Evolutionary conservation across 768 basidiomycete species (phyloP), one percentile per base, ranked within the genome.

Genomic region (Candolleomyces aberdarensis): DNA sequence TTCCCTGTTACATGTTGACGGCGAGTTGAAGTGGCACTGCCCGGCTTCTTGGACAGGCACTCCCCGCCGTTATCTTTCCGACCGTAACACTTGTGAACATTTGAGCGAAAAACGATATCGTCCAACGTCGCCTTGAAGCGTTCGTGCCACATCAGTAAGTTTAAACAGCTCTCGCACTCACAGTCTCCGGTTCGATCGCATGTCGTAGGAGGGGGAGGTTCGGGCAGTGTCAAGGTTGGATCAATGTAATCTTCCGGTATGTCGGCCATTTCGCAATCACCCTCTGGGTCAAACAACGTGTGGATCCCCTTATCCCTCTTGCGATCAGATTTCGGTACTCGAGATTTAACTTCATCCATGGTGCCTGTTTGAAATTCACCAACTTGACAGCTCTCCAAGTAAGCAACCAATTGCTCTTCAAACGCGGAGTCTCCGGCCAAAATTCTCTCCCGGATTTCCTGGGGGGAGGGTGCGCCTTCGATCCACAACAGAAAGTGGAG

Each of bases 131-230:
- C 1, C 3, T 26, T 26, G 19, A 49, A 49, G 8, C 26, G 19
- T 13, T 26, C 29, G 3, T 26, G 3, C 26, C 26, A 26, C 26
- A 26, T 26, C 3, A 2, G 2, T 3, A 26, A 26, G 26, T 26
- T 26, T 2, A 26, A 5, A 72, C 57, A 19, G 73, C 67, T 17
- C 3, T 26, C 26, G 26, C 68, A 67, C 0, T 68, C 61, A 51
- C 74, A 70, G 0, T 74, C 58, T 11, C 67, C 59, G 13, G 63
- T 59, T 0, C 75, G 63, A 5, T 71, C 59, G 1, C 77, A 69
- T 66, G 79, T 78, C 26, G 77, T 68, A 11, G 65, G 66, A 64
- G 76, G 69, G 0, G 75, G 26, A 26, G 2, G 2, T 26, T 26
- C 26, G 3, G 26, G 26, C 26, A 26, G 3, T 2, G 26, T 14